Conservation (phyloP, 352 stramenopile species). For the Globisporangium rhizosaccharum region DNA sequence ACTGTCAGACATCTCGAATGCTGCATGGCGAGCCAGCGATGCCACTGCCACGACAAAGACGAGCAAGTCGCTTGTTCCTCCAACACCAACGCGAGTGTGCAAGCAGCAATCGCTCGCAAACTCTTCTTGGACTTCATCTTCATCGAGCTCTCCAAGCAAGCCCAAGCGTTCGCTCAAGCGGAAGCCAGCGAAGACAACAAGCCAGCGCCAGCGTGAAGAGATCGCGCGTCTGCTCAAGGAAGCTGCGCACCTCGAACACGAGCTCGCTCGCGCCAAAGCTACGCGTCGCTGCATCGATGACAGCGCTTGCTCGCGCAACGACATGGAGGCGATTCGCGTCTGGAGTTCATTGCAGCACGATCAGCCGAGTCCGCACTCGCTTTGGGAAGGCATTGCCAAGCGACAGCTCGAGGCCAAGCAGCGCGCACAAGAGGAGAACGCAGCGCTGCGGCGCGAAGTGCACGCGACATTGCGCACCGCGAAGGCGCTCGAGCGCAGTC, state of each 20-base stretch:
- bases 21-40: too few species aligned
- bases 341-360: background rate
- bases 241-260: background rate
- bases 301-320: background rate
- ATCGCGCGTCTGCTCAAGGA: background rate
- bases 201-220: slow-evolving; percentile 7
- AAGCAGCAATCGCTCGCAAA: too few species aligned
- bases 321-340: background rate
- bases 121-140: too few species aligned
- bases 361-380: background rate
- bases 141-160: background rate
- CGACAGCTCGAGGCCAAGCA: slow-evolving; percentile 6
- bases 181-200: background rate
- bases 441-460: slow-evolving; percentile 2
- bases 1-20: too few species aligned
- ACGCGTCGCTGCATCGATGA: background rate
- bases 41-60: too few species aligned
- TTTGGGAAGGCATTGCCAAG: slow-evolving; percentile 7
- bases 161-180: background rate
- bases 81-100: too few species aligned
- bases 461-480: background rate
- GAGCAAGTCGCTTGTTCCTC: too few species aligned
- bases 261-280: background rate
- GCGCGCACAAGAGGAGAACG: slow-evolving; percentile 5
- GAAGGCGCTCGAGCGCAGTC: slow-evolving; percentile 3